A percentile compares a stretch with the other conserved stretches of the same genome.
These are phyloP conservation scores for Phlebopus sp. DNA, from an alignment of 1,284 basidiomycete species.

Conservation along the genomic window DNA sequence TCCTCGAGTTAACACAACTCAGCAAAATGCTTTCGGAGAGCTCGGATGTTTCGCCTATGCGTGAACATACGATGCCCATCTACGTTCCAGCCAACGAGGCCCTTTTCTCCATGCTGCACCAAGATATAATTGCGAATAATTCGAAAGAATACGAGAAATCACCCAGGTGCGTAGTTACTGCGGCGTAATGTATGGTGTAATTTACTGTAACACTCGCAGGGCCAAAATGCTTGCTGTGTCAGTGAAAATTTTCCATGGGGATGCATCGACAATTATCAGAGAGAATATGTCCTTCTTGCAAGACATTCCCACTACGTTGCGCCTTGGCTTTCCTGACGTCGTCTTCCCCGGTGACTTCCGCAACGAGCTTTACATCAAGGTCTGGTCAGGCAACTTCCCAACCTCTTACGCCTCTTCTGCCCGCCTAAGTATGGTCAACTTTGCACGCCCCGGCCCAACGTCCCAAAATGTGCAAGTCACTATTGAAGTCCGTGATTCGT, in stretches of 20 bases:
- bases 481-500: conserved; percentile 79
- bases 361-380: conserved; percentile 93
- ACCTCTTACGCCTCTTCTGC: conserved; percentile 46
- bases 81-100: conserved; percentile 83
- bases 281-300: conserved; percentile 89
- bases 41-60: conserved; percentile 55
- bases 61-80: conserved; percentile 88
- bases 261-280: conserved; percentile 68
- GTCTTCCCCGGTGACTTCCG: conserved; percentile 91
- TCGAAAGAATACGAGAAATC: conserved; percentile 84
- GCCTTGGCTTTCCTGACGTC: conserved; percentile 96
- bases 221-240: conserved; percentile 87
- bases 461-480: conserved; percentile 85
- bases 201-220: conserved; percentile 41
- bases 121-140: conserved; percentile 87
- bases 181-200: neutral
- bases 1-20: conserved; percentile 82
- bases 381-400: conserved; percentile 87
- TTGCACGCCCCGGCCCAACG: conserved; percentile 52
- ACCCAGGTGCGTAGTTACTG: conserved; percentile 51
- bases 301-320: conserved; percentile 77
- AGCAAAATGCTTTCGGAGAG: conserved; percentile 64
- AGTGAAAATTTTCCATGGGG: conserved; percentile 87
- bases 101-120: conserved; percentile 90
- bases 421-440: conserved; percentile 61